Evolutionary conservation across 2,329 filamentous ascomycete genomes (phyloP), one percentile per base, ranked within the genome.

Genomic region (Colletotrichum scovillei): DNA sequence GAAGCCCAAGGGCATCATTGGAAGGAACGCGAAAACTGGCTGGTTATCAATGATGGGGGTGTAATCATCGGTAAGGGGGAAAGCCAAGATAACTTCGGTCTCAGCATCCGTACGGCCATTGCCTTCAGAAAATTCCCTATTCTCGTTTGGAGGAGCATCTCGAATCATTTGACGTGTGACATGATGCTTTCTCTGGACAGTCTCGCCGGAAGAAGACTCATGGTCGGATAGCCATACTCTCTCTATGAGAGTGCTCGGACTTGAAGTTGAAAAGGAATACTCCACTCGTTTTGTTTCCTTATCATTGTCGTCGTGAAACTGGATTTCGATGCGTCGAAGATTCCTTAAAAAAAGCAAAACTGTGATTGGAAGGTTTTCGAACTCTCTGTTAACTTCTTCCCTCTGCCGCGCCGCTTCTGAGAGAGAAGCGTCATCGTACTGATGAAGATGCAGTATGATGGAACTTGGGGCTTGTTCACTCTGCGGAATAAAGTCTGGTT

Each of bases 21-120:
- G 87, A 0, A 88, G 75, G 73, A 88, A 88, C 0, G 82, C 84
- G 76, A 84, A 88, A 0, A 87, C 72, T 5, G 84, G 76, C 64
- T 88, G 86, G 8, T 78, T 74, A 32, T 84, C 75, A 6, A 84
- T 74, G 2, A 86, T 59, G 0, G 86, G 87, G 0, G 68, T 24
- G 0, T 72, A 78, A 3, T 78, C 66, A 0, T 77, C 75, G 0
- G 80, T 77, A 1, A 88, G 32, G 0, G 87, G 87, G 73, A 89
- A 88, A 0, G 86, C 86, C 1, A 89, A 76, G 1, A 86, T 76
- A 3, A 88, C 77, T 22, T 85, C 80, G 0, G 83, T 77, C 1
- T 74, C 76, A 0, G 78, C 76, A 35, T 79, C 79, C 0, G 76
- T 72, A 1, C 67, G 62, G 1, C 46, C 69, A 7, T 69, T 75